A percentile compares a stretch with the other conserved stretches of the same genome.
Evolutionary conservation across 352 stramenopile genomes (phyloP).

Genomic region (Detonula confervacea): DNA sequence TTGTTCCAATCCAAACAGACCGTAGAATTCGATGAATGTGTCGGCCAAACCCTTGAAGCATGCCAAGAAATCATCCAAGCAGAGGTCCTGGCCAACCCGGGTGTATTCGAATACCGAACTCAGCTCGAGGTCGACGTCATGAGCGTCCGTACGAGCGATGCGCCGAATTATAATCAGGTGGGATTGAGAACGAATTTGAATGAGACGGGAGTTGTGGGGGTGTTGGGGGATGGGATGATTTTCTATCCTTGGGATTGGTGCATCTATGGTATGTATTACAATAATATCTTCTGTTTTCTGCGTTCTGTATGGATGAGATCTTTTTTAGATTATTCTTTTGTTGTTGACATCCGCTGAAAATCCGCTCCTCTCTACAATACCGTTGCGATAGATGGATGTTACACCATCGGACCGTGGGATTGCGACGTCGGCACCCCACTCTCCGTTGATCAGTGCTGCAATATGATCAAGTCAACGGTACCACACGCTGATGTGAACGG

Average conservation of each 20-base stretch:
- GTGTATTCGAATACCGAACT: not conserved
- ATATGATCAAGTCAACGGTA: slow-evolving; percentile 30
- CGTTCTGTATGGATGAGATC: not conserved
- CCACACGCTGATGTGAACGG: slow-evolving; percentile 25
- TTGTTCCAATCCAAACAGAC: no score
- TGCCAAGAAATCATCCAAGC: slow-evolving; percentile 16
- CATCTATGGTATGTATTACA: not conserved
- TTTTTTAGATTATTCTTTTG: no score
- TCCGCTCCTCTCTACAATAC: no score
- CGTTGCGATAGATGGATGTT: not conserved
- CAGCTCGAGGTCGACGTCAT: not conserved
- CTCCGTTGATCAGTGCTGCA: slow-evolving; percentile 31
- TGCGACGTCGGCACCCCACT: slow-evolving; percentile 39
- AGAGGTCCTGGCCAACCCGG: not conserved
- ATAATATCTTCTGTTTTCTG: not conserved
- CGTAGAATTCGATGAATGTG: slow-evolving; percentile 77
- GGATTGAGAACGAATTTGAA: slow-evolving; percentile 21
- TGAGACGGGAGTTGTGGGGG: slow-evolving; percentile 23
- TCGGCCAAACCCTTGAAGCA: not conserved
- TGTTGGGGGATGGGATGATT: slow-evolving; percentile 28
- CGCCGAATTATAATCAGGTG: slow-evolving; percentile 16
- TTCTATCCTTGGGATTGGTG: slow-evolving; percentile 40
- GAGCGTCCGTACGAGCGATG: slow-evolving; percentile 16
- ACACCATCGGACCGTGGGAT: slow-evolving; percentile 31
- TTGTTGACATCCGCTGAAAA: no score